A percentile compares a stretch with the other conserved stretches of the same genome.
Conservation (phyloP, 169 alveolate species). For the Plasmodium vivax region DNA sequence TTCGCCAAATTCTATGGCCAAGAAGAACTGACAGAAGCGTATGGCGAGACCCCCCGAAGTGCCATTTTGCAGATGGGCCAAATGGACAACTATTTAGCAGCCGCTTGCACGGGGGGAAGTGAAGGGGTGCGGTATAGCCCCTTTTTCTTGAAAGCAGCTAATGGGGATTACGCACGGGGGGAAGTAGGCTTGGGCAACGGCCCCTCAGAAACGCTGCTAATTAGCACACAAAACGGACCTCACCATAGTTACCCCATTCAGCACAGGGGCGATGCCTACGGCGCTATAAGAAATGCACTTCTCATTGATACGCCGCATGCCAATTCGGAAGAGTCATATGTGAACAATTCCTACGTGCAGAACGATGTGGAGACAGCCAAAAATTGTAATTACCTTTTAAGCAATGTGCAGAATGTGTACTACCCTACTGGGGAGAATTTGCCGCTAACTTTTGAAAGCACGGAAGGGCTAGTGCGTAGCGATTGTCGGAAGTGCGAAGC, state of each 20-base stretch:
- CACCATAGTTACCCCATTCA: background rate
- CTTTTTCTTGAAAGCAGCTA: background rate
- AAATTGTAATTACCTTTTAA: background rate
- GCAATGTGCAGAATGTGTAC: background rate
- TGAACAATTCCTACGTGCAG: background rate
- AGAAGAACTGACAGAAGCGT: background rate
- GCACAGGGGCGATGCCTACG: background rate
- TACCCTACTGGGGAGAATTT: background rate
- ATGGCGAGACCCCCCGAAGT: background rate
- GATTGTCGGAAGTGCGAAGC: background rate
- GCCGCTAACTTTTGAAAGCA: background rate
- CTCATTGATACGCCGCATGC: background rate
- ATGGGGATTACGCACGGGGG: background rate
- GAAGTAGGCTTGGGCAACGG: background rate
- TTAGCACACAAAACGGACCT: background rate
- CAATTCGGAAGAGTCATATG: background rate
- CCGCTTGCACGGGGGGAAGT: background rate
- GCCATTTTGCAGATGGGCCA: background rate
- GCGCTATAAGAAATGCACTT: background rate
- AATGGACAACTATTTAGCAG: background rate
- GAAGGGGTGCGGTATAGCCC: background rate
- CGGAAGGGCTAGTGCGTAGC: background rate
- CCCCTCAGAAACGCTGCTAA: background rate
- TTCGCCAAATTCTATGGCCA: background rate
- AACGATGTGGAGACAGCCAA: background rate